Conservation (phyloP, 2,329 filamentous ascomycete species). For the Epichloe sp. region DNA sequence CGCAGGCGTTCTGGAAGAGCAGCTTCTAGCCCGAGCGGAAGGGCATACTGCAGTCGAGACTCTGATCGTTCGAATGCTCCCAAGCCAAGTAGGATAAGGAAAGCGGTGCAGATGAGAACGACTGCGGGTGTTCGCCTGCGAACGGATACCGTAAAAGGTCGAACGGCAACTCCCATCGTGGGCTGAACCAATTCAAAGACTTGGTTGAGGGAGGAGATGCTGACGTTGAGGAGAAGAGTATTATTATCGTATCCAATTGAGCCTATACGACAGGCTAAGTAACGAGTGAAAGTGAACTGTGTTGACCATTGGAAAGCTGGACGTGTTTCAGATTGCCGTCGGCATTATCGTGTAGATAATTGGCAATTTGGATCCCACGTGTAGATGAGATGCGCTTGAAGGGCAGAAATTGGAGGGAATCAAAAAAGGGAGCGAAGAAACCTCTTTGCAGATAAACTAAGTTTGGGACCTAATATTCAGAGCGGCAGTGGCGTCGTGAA, state of each 20-base stretch:
- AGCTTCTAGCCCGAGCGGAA: conserved; percentile 12
- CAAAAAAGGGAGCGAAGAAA: no score
- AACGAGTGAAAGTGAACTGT: background rate
- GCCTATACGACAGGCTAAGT: background rate
- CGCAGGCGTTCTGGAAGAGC: conserved; percentile 10
- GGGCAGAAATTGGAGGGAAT: no score
- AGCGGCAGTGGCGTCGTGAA: no score
- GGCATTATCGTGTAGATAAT: background rate
- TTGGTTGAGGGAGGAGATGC: background rate
- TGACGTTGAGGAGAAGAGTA: background rate
- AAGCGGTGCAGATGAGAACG: background rate
- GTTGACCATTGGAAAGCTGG: background rate
- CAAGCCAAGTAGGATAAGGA: conserved; percentile 3
- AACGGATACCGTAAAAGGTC: conserved; percentile 5
- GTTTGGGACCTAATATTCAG: no score
- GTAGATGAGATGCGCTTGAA: background rate
- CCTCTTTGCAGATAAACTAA: no score
- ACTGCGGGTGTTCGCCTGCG: conserved; percentile 1
- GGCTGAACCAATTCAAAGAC: no score
- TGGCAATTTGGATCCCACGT: background rate
- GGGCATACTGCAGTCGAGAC: conserved; percentile 5
- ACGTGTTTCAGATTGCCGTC: background rate
- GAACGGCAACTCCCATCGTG: conserved; percentile 5
- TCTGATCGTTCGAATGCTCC: conserved; percentile 5
- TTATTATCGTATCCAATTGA: background rate